phyloP scores from a whole-genome alignment of 1,139 yeast genomes.

The Saccharomyces hybrid region DNA sequence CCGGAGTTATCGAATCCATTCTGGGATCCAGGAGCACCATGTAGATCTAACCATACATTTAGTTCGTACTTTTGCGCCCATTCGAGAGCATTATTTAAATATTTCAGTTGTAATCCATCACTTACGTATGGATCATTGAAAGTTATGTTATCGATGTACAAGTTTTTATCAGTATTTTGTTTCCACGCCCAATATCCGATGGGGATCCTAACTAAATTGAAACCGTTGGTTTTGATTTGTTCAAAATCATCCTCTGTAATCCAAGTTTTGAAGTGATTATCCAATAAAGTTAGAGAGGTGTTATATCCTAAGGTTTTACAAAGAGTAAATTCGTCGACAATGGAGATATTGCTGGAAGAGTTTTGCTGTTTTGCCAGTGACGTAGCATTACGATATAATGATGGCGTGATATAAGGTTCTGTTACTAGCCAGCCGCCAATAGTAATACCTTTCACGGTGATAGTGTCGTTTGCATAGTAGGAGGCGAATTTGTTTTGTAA shows the following conservation, averaged over 20 bases:
- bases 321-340: slow-evolving; percentile 54
- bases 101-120: slow-evolving; percentile 43
- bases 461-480: slow-evolving; percentile 5
- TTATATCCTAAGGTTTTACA: slow-evolving; percentile 42
- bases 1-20: slow-evolving; percentile 71
- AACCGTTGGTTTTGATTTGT: slow-evolving; percentile 41
- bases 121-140: slow-evolving; percentile 49
- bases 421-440: slow-evolving; percentile 62
- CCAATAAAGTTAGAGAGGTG: slow-evolving; percentile 38
- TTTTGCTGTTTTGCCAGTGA: not conserved
- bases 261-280: slow-evolving; percentile 49
- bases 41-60: slow-evolving; percentile 56
- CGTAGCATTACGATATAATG: slow-evolving; percentile 34
- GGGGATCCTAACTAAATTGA: slow-evolving; percentile 58
- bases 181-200: slow-evolving; percentile 65
- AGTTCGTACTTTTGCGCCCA: slow-evolving; percentile 48
- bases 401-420: slow-evolving; percentile 61
- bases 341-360: slow-evolving; percentile 28
- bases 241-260: slow-evolving; percentile 48
- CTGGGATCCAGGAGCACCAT: slow-evolving; percentile 62
- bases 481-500: slow-evolving; percentile 11
- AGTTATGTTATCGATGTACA: slow-evolving; percentile 17
- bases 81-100: slow-evolving; percentile 45
- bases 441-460: slow-evolving; percentile 39
- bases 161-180: slow-evolving; percentile 26